These are phyloP conservation scores for Cladosporium cucumerinum DNA, from an alignment of 2,329 filamentous ascomycete genomes.

Conservation along the genomic window DNA sequence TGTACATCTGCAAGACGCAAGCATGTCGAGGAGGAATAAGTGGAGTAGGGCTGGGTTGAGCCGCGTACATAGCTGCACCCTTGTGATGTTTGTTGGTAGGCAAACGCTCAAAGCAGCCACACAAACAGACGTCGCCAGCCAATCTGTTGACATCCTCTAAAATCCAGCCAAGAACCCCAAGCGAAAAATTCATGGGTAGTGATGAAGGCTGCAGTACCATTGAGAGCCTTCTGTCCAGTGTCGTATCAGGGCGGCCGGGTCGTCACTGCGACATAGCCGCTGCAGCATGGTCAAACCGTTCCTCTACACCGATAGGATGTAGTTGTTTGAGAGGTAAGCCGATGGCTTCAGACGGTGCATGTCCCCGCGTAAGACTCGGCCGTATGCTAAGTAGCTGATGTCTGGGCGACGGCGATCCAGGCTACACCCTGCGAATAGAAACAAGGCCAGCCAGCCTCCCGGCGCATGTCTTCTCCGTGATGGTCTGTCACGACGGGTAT, in stretches of 20 bases:
- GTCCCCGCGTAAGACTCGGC: not conserved
- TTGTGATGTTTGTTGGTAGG: not conserved
- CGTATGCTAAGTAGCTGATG: not conserved
- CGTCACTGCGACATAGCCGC: not conserved
- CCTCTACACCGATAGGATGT: not conserved
- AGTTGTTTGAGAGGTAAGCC: not conserved
- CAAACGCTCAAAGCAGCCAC: not conserved
- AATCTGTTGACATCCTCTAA: not conserved
- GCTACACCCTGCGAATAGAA: not conserved
- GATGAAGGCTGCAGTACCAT: not conserved
- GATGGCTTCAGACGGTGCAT: not conserved
- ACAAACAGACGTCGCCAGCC: not conserved
- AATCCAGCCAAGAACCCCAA: not conserved
- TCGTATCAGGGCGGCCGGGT: not conserved
- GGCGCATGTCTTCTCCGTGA: not conserved
- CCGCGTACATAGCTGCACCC: not conserved
- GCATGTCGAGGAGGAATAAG: not conserved
- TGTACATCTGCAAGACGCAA: not conserved
- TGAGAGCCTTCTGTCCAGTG: not conserved
- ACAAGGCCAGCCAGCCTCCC: not conserved
- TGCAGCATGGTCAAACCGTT: not conserved
- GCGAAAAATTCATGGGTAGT: not conserved
- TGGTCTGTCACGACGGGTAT: constrained; percentile 9
- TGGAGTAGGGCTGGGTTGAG: not conserved
- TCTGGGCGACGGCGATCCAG: not conserved